These are phyloP conservation scores for Rhynchosporium agropyri DNA, from an alignment of 2,329 filamentous ascomycete genomes.

Conservation along the genomic window DNA sequence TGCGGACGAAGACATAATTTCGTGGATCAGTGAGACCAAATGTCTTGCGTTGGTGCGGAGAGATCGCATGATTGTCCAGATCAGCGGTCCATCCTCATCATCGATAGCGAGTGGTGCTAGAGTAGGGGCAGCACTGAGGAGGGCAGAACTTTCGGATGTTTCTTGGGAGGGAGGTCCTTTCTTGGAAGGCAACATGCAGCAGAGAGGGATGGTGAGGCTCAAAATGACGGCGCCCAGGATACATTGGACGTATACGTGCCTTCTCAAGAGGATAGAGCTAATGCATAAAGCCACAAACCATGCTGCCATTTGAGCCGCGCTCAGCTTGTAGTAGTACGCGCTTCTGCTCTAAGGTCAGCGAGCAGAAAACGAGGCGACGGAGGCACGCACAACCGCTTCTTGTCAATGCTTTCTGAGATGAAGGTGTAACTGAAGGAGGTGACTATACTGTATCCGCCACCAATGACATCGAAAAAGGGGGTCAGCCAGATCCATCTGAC, in stretches of 20 bases:
- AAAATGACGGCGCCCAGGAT: slow-evolving; percentile 19
- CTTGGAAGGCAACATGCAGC: slow-evolving; percentile 17
- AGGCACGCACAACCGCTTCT: slow-evolving; percentile 22
- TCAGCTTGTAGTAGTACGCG: slow-evolving; percentile 24
- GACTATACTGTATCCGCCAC: slow-evolving; percentile 25
- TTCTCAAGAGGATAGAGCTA: slow-evolving; percentile 27
- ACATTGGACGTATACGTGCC: slow-evolving; percentile 27
- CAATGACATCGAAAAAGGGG: slow-evolving; percentile 26
- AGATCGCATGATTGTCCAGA: slow-evolving; percentile 19
- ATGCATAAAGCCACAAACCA: slow-evolving; percentile 24
- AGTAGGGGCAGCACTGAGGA: slow-evolving; percentile 7
- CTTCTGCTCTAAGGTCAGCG: slow-evolving; percentile 17
- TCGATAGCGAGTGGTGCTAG: slow-evolving; percentile 1
- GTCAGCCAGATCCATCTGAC: slow-evolving; percentile 29
- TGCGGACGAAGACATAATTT: slow-evolving; percentile 16
- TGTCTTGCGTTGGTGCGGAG: slow-evolving; percentile 18
- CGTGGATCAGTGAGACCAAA: slow-evolving; percentile 17
- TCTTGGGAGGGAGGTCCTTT: not conserved
- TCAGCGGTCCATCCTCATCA: slow-evolving; percentile 7
- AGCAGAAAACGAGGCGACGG: not conserved
- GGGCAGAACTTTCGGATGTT: slow-evolving; percentile 19
- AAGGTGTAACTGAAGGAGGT: slow-evolving; percentile 25
- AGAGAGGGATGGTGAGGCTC: slow-evolving; percentile 21
- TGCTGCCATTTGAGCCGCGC: slow-evolving; percentile 19
- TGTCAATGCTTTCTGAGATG: slow-evolving; percentile 23